These are phyloP conservation scores for Sicyos edulis DNA, from an alignment of 306 rosid genomes.

Conservation along the genomic window DNA sequence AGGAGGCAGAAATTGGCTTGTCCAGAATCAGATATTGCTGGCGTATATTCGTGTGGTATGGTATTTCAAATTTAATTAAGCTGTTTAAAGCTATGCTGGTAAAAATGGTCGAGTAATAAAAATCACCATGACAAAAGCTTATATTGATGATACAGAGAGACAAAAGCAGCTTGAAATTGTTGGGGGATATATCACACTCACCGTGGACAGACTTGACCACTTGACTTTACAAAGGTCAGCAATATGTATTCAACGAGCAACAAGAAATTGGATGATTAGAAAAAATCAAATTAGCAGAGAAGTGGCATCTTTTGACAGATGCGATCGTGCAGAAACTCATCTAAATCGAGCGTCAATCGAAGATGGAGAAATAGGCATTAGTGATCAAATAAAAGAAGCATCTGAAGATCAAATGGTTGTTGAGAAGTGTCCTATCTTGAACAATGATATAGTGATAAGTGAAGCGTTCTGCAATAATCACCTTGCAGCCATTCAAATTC, in stretches of 20 bases:
- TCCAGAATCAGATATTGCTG: slow-evolving; percentile 25
- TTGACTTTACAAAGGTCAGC: slow-evolving; percentile 43
- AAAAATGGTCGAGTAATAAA: slow-evolving; percentile 13
- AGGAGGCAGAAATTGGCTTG: slow-evolving; percentile 35
- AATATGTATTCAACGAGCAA: slow-evolving; percentile 22
- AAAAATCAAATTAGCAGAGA: slow-evolving; percentile 30
- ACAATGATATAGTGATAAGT: slow-evolving; percentile 3
- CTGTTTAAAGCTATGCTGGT: neutral
- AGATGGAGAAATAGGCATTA: slow-evolving; percentile 24
- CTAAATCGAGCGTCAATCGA: slow-evolving; percentile 26
- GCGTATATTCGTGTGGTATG: slow-evolving; percentile 37
- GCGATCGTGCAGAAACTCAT: slow-evolving; percentile 29
- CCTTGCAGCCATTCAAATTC: slow-evolving; percentile 53
- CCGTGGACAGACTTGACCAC: slow-evolving; percentile 38
- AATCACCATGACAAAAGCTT: slow-evolving; percentile 23
- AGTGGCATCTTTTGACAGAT: slow-evolving; percentile 14
- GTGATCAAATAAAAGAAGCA: slow-evolving; percentile 38
- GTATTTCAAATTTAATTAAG: slow-evolving; percentile 14
- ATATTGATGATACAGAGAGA: slow-evolving; percentile 37
- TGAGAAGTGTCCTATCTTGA: slow-evolving; percentile 36
- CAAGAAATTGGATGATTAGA: slow-evolving; percentile 46
- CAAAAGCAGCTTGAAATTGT: slow-evolving; percentile 32
- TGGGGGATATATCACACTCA: slow-evolving; percentile 32
- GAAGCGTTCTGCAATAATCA: slow-evolving; percentile 32
- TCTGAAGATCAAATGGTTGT: slow-evolving; percentile 43